Base-by-base conservation (phyloP, 164 flowering plant genomes). In the Aristolochia californica region DNA sequence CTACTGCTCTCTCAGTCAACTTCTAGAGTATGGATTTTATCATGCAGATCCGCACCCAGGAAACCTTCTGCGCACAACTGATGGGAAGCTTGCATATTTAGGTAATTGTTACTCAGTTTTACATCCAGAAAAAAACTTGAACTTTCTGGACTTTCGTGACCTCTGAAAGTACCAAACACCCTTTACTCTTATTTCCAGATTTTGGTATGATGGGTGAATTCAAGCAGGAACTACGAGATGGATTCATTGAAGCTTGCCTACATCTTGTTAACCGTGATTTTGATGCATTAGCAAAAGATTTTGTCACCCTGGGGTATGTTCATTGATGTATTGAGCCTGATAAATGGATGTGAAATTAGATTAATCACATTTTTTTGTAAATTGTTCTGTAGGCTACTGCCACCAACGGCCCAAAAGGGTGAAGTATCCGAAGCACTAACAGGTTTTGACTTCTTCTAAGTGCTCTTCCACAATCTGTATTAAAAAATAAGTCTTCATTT, bases 171-270 rank as follows among this genome's bases (percentile, higher is more conserved):
- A 56, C 21, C 48, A 34, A 14, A 20, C 17, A 45, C 21, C 18
- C 12, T 13, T 24, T 60, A 68, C 54, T 72, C 62, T 62, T 26
- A 38, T 54, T 15, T 25, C 64, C 83, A 93, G 99, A 93, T 76
- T 93, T 93, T 78, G 99, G 99, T 51, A 93, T 93, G 99, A 85
- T 93, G 97, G 99, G 99, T 68, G 99, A 89, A 65, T 93, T 93
- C 66, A 84, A 74, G 70, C 76, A 83, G 74, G 97, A 93, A 66
- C 69, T 83, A 30, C 88, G 96, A 48, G 88, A 89, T 71, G 99
- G 91, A 71, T 93, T 93, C 64, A 81, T 93, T 68, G 90, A 89
- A 80, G 97, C 96, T 44, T 93, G 99, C 69, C 88, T 89, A 48
- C 99, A 93, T 78, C 99, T 93, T 63, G 79, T 93, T 34, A 93